phyloP scores from a whole-genome alignment of 2,329 filamentous ascomycete species.

The Balansia obtecta region DNA sequence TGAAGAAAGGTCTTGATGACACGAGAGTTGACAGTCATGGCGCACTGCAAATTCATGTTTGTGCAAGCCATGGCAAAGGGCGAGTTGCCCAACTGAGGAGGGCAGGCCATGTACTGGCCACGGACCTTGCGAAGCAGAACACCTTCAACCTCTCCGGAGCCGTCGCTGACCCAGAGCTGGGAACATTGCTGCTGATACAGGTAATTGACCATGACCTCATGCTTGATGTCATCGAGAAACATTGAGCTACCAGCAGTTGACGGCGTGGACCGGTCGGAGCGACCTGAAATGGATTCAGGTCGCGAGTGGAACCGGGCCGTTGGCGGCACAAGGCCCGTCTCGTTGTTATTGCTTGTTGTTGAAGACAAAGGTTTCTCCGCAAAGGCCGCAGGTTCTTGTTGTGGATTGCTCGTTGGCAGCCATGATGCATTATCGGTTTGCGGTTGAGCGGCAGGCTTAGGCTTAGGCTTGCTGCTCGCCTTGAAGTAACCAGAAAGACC shows the following conservation, averaged over 20 bases:
- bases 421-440: constrained; percentile 10
- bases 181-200: constrained; percentile 70
- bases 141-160: constrained; percentile 56
- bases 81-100: constrained; percentile 49
- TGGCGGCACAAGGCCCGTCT: constrained; percentile 37
- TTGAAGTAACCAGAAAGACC: constrained; percentile 52
- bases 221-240: constrained; percentile 60
- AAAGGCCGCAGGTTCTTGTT: constrained; percentile 12
- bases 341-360: constrained; percentile 19
- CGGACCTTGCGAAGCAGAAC: constrained; percentile 57
- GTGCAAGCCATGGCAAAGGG: constrained; percentile 51
- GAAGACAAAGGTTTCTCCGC: constrained; percentile 25
- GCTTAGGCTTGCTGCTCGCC: constrained; percentile 19
- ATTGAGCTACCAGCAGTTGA: constrained; percentile 33
- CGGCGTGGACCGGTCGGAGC: constrained; percentile 30
- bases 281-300: constrained; percentile 30
- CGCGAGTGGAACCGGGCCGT: constrained; percentile 22
- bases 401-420: constrained; percentile 12
- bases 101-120: constrained; percentile 62
- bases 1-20: constrained; percentile 69
- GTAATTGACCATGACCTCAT: constrained; percentile 76
- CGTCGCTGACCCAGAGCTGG: constrained; percentile 61
- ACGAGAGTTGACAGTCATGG: constrained; percentile 70
- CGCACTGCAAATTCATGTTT: constrained; percentile 63
- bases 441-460: constrained; percentile 5